A percentile compares a stretch with the other conserved stretches of the same genome.
These are phyloP conservation scores for Hypericum perforatum DNA, from an alignment of 345 rosid species.

Conservation along the genomic window DNA sequence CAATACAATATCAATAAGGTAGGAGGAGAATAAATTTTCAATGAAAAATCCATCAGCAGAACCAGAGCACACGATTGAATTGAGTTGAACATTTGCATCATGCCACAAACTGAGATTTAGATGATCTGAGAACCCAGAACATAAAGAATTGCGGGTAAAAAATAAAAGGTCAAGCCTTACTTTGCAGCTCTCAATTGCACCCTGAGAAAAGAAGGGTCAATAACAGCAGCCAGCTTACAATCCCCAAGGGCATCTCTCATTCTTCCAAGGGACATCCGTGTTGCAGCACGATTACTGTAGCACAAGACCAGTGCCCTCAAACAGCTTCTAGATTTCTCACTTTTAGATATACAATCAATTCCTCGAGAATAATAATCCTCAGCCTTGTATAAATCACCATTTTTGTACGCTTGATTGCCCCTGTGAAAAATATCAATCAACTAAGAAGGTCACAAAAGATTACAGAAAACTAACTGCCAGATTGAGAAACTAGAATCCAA, in stretches of 20 bases:
- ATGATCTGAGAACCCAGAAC: background rate
- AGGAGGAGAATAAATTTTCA: too few species aligned
- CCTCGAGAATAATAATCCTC: conserved; percentile 83
- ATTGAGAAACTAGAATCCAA: conserved; percentile 2
- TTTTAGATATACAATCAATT: conserved; percentile 48
- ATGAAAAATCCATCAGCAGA: too few species aligned
- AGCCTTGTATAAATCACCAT: conserved; percentile 64
- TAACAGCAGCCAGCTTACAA: conserved; percentile 66
- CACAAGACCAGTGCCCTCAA: conserved; percentile 88
- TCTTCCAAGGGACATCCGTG: conserved; percentile 76
- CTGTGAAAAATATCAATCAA: conserved; percentile 30
- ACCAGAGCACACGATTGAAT: too few species aligned
- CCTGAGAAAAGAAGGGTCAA: conserved; percentile 73
- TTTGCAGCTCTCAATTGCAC: conserved; percentile 90
- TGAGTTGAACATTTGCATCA: too few species aligned
- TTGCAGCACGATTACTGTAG: conserved; percentile 94
- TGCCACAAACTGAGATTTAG: too few species aligned
- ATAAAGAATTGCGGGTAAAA: background rate
- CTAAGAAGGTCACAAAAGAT: background rate
- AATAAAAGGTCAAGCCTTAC: conserved; percentile 36
- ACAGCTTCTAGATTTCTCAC: conserved; percentile 67
- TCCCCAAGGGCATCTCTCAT: conserved; percentile 83
- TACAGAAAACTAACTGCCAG: background rate
- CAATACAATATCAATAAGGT: too few species aligned
- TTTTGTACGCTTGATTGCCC: conserved; percentile 86